phyloP scores from a whole-genome alignment of 2,329 filamentous ascomycete genomes.

The Trichophyton simii region DNA sequence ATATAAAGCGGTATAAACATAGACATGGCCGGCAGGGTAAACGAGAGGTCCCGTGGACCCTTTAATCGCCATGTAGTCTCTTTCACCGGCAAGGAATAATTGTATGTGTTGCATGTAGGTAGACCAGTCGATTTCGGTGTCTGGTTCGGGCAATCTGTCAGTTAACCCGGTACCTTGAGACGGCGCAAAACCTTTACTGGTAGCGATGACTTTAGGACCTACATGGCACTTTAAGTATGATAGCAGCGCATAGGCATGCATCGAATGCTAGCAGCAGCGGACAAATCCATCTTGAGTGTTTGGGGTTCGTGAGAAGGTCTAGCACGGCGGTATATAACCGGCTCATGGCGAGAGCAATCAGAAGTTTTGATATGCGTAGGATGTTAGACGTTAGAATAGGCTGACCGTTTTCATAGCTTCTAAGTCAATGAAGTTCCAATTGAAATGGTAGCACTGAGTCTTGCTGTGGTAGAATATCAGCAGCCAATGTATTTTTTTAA shows the following conservation, averaged over 20 bases:
- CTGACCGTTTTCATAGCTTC: not conserved
- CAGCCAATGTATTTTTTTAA: not conserved
- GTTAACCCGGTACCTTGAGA: not conserved
- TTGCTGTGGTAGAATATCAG: not conserved
- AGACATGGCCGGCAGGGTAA: constrained; percentile 88
- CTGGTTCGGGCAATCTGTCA: constrained; percentile 35
- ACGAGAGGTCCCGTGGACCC: constrained; percentile 87
- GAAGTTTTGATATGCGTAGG: not conserved
- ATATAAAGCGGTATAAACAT: constrained; percentile 74
- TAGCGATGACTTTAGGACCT: constrained; percentile 27
- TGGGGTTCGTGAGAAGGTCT: constrained; percentile 41
- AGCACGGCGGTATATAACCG: constrained; percentile 19
- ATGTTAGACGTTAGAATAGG: not conserved
- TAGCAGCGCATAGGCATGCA: constrained; percentile 54
- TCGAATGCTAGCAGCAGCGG: constrained; percentile 58
- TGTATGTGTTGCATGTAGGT: constrained; percentile 92
- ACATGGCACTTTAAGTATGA: constrained; percentile 80
- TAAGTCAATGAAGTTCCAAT: not conserved
- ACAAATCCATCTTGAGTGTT: constrained; percentile 50
- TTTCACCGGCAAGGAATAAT: constrained; percentile 69
- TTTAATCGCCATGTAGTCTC: constrained; percentile 73
- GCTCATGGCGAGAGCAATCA: not conserved
- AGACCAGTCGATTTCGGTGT: constrained; percentile 96
- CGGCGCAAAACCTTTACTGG: not conserved
- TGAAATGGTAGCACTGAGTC: not conserved